Evolutionary conservation across 176 grass and related monocot species (phyloP).

Genomic region (Hyparrhenia diplandra): DNA sequence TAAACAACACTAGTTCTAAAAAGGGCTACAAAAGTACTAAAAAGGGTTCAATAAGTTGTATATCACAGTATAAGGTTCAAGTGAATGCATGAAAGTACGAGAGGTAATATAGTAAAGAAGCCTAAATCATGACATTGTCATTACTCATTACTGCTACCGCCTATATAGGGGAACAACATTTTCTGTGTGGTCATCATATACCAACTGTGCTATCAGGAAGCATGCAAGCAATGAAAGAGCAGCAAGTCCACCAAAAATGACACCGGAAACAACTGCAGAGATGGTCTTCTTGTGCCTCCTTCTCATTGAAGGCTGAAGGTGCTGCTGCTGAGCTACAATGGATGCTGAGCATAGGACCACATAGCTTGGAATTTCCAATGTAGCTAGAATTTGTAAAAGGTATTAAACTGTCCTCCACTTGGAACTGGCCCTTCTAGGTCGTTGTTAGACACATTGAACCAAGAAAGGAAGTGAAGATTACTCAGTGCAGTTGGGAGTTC

Average conservation of each 20-base stretch:
- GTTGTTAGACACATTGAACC: conserved; percentile 64
- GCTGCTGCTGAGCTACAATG: not conserved
- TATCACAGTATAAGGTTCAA: not conserved
- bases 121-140: not conserved
- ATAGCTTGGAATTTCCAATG: conserved; percentile 59
- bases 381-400: conserved; percentile 59
- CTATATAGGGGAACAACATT: not conserved
- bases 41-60: not conserved
- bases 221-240: conserved; percentile 14
- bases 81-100: not conserved
- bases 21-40: not conserved
- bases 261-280: conserved; percentile 47
- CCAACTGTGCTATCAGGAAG: conserved; percentile 28
- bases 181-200: conserved; percentile 34
- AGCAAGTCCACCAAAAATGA: conserved; percentile 54
- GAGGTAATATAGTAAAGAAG: not conserved
- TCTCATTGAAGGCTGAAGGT: not conserved
- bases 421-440: conserved; percentile 60
- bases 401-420: conserved; percentile 47
- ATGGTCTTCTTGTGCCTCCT: conserved; percentile 40
- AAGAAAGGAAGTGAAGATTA: conserved; percentile 50
- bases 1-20: not conserved
- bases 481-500: conserved; percentile 40
- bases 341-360: conserved; percentile 37
- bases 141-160: not conserved